A percentile compares a stretch with the other conserved stretches of the same genome.
phyloP scores from a whole-genome alignment of 1,284 basidiomycete genomes.

The Trichosporon sp. region DNA sequence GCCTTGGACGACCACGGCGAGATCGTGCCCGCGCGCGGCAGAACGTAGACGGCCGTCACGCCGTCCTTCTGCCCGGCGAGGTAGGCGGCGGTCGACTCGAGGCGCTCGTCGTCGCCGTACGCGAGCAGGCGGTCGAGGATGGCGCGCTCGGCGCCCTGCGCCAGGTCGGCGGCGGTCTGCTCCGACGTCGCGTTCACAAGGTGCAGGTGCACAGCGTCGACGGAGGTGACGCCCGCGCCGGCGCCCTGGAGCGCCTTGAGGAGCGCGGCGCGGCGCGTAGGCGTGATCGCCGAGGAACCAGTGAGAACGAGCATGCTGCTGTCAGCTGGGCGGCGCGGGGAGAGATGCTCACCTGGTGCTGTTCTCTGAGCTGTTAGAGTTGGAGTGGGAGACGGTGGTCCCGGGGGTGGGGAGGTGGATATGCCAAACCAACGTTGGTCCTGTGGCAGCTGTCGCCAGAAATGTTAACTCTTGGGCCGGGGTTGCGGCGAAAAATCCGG shows the following conservation, averaged over 20 bases:
- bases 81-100: conserved; percentile 39
- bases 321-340: background rate
- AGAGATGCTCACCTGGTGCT: background rate
- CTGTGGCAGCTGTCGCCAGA: background rate
- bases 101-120: conserved; percentile 71
- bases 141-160: conserved; percentile 53
- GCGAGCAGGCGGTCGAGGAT: conserved; percentile 71
- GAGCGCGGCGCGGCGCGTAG: conserved; percentile 64
- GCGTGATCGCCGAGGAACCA: conserved; percentile 69
- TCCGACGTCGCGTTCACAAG: conserved; percentile 64
- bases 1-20: conserved; percentile 98
- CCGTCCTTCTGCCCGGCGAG: conserved; percentile 23
- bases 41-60: conserved; percentile 60
- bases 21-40: conserved; percentile 74
- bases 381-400: conserved; percentile 6
- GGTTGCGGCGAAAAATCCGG: background rate
- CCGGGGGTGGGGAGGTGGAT: background rate
- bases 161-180: conserved; percentile 56
- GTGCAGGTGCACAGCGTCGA: conserved; percentile 85
- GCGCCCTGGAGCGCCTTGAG: conserved; percentile 60
- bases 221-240: conserved; percentile 58
- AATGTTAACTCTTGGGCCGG: background rate
- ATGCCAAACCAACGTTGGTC: conserved; percentile 1
- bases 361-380: background rate
- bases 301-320: conserved; percentile 53